Percentiles rank a stretch among this genome's conserved stretches.
Conservation (phyloP, 2,329 filamentous ascomycete species). For the Fusarium coffeatum region DNA sequence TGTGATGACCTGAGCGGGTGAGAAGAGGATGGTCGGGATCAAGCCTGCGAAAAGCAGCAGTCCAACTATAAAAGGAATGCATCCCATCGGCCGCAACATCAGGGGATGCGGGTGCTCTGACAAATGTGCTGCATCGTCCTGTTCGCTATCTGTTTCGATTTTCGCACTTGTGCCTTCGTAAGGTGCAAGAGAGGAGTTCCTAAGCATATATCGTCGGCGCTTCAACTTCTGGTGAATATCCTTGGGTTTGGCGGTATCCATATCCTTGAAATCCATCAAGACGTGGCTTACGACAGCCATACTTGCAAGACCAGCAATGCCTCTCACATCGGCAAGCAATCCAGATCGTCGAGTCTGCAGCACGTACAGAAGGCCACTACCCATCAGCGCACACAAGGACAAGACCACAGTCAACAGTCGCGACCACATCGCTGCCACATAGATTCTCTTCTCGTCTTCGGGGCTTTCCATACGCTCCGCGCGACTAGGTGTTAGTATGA, state of each 20-base stretch:
- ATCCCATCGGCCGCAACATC: slow-evolving; percentile 71
- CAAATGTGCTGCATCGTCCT: slow-evolving; percentile 62
- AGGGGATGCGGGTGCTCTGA: slow-evolving; percentile 74
- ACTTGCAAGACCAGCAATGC: slow-evolving; percentile 78
- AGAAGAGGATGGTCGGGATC: slow-evolving; percentile 73
- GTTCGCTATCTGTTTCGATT: slow-evolving; percentile 56
- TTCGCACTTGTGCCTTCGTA: slow-evolving; percentile 63
- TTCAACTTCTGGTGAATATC: slow-evolving; percentile 77
- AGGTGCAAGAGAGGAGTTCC: slow-evolving; percentile 77
- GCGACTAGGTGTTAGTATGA: slow-evolving; percentile 67
- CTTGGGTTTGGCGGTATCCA: slow-evolving; percentile 73
- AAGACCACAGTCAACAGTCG: slow-evolving; percentile 69
- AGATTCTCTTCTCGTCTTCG: slow-evolving; percentile 62
- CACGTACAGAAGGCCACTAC: slow-evolving; percentile 68
- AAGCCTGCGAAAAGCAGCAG: slow-evolving; percentile 67
- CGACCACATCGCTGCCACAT: slow-evolving; percentile 69
- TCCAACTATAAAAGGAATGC: slow-evolving; percentile 69
- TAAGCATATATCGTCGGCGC: slow-evolving; percentile 73
- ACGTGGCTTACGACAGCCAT: slow-evolving; percentile 82
- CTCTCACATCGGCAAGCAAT: slow-evolving; percentile 74
- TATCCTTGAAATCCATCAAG: slow-evolving; percentile 77
- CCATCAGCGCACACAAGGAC: slow-evolving; percentile 67
- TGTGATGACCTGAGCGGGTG: slow-evolving; percentile 63
- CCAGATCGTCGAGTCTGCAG: slow-evolving; percentile 73
- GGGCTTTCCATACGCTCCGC: slow-evolving; percentile 57